Conservation (phyloP, 805 yeast species). For the Ogataea allantospora region DNA sequence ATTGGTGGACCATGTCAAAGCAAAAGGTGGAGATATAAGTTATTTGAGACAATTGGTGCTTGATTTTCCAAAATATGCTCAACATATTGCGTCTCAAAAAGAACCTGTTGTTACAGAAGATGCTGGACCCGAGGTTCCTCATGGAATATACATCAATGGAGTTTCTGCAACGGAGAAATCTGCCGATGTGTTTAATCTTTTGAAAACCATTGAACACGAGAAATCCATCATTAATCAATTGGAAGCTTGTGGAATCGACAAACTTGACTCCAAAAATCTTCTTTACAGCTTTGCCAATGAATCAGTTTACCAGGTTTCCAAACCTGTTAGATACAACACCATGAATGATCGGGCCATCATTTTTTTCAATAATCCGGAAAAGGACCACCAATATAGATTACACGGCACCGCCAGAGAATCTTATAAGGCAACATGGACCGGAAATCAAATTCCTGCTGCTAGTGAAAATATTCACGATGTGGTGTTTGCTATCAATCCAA, state of each 20-base stretch:
- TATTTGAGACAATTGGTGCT: constrained; percentile 40
- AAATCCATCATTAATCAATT: constrained; percentile 17
- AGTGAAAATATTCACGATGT: constrained; percentile 74
- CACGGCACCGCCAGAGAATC: constrained; percentile 44
- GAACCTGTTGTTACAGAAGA: constrained; percentile 8
- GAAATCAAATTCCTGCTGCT: constrained; percentile 66
- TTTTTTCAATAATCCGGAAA: constrained; percentile 76
- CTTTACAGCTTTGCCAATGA: constrained; percentile 39
- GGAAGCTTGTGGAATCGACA: constrained; percentile 10
- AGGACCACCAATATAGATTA: constrained; percentile 51
- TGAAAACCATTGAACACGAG: constrained; percentile 41
- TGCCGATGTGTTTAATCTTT: constrained; percentile 42
- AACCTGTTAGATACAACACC: constrained; percentile 7
- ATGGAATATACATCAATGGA: constrained; percentile 70
- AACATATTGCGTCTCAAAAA: constrained; percentile 33
- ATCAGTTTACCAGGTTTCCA: constrained; percentile 13
- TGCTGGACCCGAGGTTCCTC: constrained; percentile 19
- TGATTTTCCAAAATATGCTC: constrained; percentile 56
- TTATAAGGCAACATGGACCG: constrained; percentile 43
- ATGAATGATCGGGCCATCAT: constrained; percentile 39
- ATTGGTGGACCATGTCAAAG: constrained; percentile 39
- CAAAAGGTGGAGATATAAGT: constrained; percentile 34
- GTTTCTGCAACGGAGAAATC: constrained; percentile 49
- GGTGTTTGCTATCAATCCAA: constrained; percentile 64
- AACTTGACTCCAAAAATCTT: constrained; percentile 38